Base-by-base conservation (phyloP, 2,329 filamentous ascomycete species). In the Aureobasidium sp. region DNA sequence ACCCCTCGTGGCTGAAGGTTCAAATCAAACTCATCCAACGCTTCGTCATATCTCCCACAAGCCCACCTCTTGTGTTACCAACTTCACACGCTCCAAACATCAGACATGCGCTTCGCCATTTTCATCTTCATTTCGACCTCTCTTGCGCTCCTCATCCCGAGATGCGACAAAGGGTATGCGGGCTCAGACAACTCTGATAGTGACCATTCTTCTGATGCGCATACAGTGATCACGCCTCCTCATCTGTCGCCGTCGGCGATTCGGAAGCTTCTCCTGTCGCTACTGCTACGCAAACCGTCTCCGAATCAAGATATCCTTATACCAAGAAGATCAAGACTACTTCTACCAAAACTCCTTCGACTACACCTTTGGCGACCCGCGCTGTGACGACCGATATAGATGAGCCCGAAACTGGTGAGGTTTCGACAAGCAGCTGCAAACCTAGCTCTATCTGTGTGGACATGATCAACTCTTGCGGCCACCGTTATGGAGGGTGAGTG, bases 381-480 rank as follows among this genome's bases (percentile, higher is more conserved):
- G 39, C 31, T 4, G 37, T 44, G 24, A 22, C 52, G 4, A 44
- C 27, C 17, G 37, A 39, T 6, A 14, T n/a, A 19, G 33, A 39
- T 0, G 15, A 15, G 5, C 2, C n/a, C 5, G 42, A 31, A 22
- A 14, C 12, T 17, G 22, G 11, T 5, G n/a, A 14, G 15, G 27
- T 29, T 5, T 33, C 47, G 1, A 33, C 29, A 12, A 33, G 47
- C 29, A 49, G 4, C 17, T 60, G 57, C 17, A 24, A 12, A 3
- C 57, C 57, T 12, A 27, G 44, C n/a, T 60, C 57, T 17, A 60
- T 60, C n/a, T 60, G 57, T 14, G 57, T 47, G n/a, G 57, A 60
- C 39, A 37, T 33, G 12, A 50, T 50, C 27, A 44, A 24, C 19
- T 22, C 35, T 50, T 60, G 57, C n/a, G 57, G 47, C 4, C 31